Evolutionary conservation across 805 yeast genomes (phyloP), one percentile per base, ranked within the genome.

Genomic region (Saturnispora dispora): DNA sequence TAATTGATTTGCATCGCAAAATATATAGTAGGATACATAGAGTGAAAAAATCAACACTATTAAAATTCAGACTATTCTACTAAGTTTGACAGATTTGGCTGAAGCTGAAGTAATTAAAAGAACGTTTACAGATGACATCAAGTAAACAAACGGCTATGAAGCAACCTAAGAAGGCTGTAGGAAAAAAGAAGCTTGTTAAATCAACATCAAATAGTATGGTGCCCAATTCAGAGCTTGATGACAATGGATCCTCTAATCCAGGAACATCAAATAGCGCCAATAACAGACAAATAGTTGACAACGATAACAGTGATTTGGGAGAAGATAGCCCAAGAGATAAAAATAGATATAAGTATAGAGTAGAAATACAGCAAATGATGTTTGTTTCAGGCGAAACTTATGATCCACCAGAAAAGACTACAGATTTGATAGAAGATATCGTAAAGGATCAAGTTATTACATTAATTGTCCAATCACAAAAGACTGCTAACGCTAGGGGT

Each of bases 321-420:
- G 37, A 45, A 23, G 53, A 51, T 18, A 39, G 40, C 6, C 52
- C 54, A 8, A 57, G 54, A 30, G 63, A 62, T 45, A 60, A 58
- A 47, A 57, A 71, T 50, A 81, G 81, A 63, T 82, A 86, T 70
- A 82, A 83, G 63, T 93, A 91, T 67, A 74, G 95, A 52, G 79
- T 86, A 37, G 99, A 93, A 71, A 93, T 93, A 61, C 99, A 93
- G 68, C 93, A 87, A 71, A 93, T 93, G 99, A 93, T 93, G 99
- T 93, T 93, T 72, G 99, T 93, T 51, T 77, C 85, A 51, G 99
- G 99, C 2, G 98, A 93, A 65, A 81, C 93, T 0, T 87, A 86
- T 58, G 99, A 93, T 60, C 95, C 98, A 1, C 96, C 97, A 0
- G 77, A 84, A 15, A 95, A 87, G 57, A 88, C 97, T 0, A 86